These are phyloP conservation scores for Thelonectria blattea DNA, from an alignment of 2,329 filamentous ascomycete species.

Conservation along the genomic window DNA sequence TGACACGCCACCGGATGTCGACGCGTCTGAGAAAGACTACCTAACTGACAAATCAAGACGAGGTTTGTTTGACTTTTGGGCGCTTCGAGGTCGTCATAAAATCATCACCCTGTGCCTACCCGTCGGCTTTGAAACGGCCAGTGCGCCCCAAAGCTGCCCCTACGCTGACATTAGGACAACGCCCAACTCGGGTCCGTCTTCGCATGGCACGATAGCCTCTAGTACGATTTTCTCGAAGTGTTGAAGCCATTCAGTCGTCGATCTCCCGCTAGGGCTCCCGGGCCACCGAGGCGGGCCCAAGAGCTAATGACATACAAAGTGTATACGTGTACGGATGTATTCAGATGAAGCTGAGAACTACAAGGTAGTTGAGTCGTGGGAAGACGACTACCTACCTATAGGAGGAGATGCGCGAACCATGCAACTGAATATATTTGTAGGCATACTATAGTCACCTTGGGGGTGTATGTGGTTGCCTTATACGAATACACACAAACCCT, in stretches of 20 bases:
- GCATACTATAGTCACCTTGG: neutral
- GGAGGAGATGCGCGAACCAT: neutral
- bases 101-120: neutral
- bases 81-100: neutral
- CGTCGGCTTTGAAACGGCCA: neutral
- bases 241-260: neutral
- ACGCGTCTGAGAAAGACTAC: slow-evolving; percentile 5
- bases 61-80: neutral
- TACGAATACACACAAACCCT: neutral
- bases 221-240: neutral
- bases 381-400: neutral
- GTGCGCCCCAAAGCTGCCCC: neutral
- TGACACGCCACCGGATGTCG: slow-evolving; percentile 28
- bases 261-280: slow-evolving; percentile 2
- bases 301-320: neutral
- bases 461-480: neutral
- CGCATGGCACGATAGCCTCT: slow-evolving; percentile 9
- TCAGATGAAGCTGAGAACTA: neutral
- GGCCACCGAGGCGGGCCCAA: neutral
- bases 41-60: slow-evolving; percentile 26
- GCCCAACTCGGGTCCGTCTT: neutral
- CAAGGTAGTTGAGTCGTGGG: neutral
- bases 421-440: neutral
- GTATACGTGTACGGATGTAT: neutral
- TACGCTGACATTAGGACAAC: neutral